Evolutionary conservation across 768 basidiomycete species (phyloP).

Genomic region (Sutorius australiensis): DNA sequence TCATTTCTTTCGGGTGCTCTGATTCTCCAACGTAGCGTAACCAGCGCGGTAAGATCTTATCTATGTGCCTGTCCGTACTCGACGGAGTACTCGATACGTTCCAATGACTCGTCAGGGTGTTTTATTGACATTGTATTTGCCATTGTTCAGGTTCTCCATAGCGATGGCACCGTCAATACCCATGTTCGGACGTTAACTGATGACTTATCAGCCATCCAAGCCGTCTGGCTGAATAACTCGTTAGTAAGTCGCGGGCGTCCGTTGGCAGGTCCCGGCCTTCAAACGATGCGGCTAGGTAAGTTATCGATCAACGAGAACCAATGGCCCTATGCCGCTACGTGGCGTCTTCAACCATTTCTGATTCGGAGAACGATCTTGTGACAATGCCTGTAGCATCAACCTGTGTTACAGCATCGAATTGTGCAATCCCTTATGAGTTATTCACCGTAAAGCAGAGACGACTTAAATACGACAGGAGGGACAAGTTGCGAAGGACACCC

Average conservation of each 20-base stretch:
- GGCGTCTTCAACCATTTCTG: background rate
- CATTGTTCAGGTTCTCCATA: constrained; percentile 3
- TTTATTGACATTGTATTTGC: background rate
- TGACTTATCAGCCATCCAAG: background rate
- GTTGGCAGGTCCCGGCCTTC: constrained; percentile 14
- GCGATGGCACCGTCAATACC: background rate
- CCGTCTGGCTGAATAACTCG: background rate
- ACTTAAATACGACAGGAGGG: constrained; percentile 25
- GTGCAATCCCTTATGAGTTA: background rate
- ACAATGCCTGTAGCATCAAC: background rate
- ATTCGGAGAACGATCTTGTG: constrained; percentile 3
- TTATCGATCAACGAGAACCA: constrained; percentile 8
- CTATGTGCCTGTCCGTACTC: constrained; percentile 1
- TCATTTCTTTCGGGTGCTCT: background rate
- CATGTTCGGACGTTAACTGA: constrained; percentile 2
- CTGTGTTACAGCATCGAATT: constrained; percentile 1
- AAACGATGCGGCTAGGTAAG: constrained; percentile 18
- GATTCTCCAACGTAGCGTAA: background rate
- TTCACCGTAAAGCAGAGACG: constrained; percentile 6
- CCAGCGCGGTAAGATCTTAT: background rate
- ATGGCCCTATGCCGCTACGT: background rate
- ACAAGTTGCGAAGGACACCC: background rate
- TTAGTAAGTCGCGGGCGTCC: constrained; percentile 3
- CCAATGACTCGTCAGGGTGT: background rate
- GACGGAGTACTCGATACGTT: constrained; percentile 1